Conservation (phyloP, 192 early-diverging fungal species). For the Haplosporangium gracile region DNA sequence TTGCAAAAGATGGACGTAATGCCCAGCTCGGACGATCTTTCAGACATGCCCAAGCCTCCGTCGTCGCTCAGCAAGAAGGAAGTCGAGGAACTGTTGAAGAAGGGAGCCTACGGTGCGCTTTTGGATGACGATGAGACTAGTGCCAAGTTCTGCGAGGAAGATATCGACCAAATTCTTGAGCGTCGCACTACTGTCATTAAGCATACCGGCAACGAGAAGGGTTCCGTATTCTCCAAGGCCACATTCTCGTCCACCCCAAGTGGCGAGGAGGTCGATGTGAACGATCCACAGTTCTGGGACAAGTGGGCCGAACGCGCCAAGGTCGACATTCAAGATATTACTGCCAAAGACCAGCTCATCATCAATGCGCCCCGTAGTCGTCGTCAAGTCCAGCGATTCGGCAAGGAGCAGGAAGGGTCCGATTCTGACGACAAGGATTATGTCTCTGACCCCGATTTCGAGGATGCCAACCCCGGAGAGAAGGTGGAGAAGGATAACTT, state of each 20-base stretch:
- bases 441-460: constrained; percentile 64
- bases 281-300: constrained; percentile 93
- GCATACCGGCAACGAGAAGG: constrained; percentile 76
- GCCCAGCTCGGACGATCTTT: constrained; percentile 59
- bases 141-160: constrained; percentile 87
- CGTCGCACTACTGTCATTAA: constrained; percentile 82
- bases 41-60: constrained; percentile 61
- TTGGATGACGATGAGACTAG: constrained; percentile 85
- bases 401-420: constrained; percentile 54
- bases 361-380: constrained; percentile 77
- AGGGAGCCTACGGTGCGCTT: constrained; percentile 90
- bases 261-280: constrained; percentile 74
- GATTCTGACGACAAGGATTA: constrained; percentile 63
- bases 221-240: constrained; percentile 91
- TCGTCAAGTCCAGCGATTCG: constrained; percentile 71
- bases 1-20: constrained; percentile 83
- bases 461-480: constrained; percentile 47
- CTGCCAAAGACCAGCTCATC: constrained; percentile 73
- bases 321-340: constrained; percentile 69
- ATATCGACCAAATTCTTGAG: constrained; percentile 90
- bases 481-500: constrained; percentile 52
- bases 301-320: constrained; percentile 86
- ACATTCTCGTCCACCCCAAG: constrained; percentile 68
- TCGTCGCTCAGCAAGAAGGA: constrained; percentile 78
- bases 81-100: constrained; percentile 88